Conservation (phyloP, 1,139 yeast genomes). For the Pichia sp. region DNA sequence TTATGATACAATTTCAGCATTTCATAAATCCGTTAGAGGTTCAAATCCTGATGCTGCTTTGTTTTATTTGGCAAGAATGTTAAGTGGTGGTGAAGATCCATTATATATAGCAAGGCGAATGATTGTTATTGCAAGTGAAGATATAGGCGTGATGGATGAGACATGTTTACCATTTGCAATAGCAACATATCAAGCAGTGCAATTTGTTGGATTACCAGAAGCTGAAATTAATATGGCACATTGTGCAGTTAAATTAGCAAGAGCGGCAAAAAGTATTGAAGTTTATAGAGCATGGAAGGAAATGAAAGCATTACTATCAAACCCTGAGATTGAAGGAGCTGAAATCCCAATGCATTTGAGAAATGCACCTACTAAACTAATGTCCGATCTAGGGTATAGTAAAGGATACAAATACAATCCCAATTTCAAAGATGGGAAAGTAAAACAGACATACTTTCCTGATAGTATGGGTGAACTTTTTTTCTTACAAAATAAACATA, state of each 20-base stretch:
- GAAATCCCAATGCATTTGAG: conserved; percentile 77
- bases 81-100: conserved; percentile 91
- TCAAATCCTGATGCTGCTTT: conserved; percentile 84
- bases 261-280: conserved; percentile 79
- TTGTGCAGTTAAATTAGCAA: conserved; percentile 81
- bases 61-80: conserved; percentile 80
- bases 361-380: conserved; percentile 87
- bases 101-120: conserved; percentile 83
- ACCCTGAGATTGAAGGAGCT: conserved; percentile 57
- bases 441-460: conserved; percentile 67
- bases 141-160: conserved; percentile 78
- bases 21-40: conserved; percentile 88
- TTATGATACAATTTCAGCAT: conserved; percentile 90
- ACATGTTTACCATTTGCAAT: conserved; percentile 80
- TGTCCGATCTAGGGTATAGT: conserved; percentile 85
- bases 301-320: conserved; percentile 52
- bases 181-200: conserved; percentile 79
- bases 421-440: conserved; percentile 61
- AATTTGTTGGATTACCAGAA: conserved; percentile 95
- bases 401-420: conserved; percentile 87
- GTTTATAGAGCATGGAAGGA: conserved; percentile 72
- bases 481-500: conserved; percentile 35
- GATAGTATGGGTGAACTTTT: conserved; percentile 35
- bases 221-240: conserved; percentile 88
- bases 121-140: conserved; percentile 91